Percentiles rank a stretch among this genome's conserved stretches.
phyloP scores from a whole-genome alignment of 768 basidiomycete species.

The Kwoniella shandongensis region DNA sequence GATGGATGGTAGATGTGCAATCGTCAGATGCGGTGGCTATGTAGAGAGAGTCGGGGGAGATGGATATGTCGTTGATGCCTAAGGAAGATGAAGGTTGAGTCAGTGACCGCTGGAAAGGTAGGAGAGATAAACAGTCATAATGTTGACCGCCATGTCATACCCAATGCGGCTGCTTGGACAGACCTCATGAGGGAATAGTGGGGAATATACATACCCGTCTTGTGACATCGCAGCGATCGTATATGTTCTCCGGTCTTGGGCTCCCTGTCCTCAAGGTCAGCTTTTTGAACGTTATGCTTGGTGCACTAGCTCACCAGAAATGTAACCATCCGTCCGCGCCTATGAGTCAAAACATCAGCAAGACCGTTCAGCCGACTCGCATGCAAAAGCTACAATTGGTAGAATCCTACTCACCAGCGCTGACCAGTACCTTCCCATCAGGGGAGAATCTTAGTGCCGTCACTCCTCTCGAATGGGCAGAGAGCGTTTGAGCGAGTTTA shows the following conservation, averaged over 20 bases:
- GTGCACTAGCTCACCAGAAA: conserved; percentile 34
- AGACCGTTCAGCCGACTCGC: background rate
- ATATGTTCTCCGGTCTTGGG: conserved; percentile 59
- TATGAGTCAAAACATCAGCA: conserved; percentile 11
- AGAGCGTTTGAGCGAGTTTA: conserved; percentile 29
- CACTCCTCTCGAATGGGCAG: conserved; percentile 76
- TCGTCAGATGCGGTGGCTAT: conserved; percentile 94
- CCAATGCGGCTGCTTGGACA: too few relatives aligned
- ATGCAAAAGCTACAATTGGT: background rate
- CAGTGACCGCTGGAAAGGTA: too few relatives aligned
- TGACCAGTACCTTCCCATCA: conserved; percentile 76
- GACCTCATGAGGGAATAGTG: too few relatives aligned
- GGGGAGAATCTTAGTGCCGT: conserved; percentile 87
- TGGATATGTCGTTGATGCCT: conserved; percentile 87
- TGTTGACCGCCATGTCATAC: too few relatives aligned
- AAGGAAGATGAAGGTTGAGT: conserved; percentile 48
- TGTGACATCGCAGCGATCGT: conserved; percentile 32
- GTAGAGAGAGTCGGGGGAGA: conserved; percentile 77
- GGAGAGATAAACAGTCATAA: too few relatives aligned
- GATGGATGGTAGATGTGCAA: conserved; percentile 61
- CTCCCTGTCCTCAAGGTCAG: conserved; percentile 23
- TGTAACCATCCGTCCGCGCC: conserved; percentile 44
- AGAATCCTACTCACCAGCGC: conserved; percentile 64
- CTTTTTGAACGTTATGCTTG: background rate
- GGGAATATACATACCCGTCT: conserved; percentile 29